Base-by-base conservation (phyloP, 192 early-diverging fungal species). In the Coemansia sp. region DNA sequence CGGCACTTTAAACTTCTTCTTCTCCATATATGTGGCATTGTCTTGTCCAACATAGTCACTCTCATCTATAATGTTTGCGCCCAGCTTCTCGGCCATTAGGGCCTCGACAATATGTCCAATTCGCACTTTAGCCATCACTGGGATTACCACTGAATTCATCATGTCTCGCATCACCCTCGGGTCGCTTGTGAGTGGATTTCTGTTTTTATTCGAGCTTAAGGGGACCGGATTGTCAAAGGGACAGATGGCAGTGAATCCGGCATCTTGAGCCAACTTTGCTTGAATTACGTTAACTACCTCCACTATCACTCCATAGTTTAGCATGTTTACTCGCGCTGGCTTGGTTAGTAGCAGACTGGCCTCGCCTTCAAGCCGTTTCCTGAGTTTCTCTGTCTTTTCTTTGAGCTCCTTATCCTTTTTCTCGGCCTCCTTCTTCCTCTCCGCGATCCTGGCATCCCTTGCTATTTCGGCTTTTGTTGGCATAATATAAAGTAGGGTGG, bases 31-130 rank as follows among this genome's bases (percentile, higher is more conserved):
- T 43, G 89, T 89, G 37, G 93, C 95, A 44, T 63, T 50, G 23
- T 64, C 39, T 50, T 61, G 43, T 11, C 59, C 16, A 38, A 95
- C 77, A 9, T 94, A 93, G 74, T 96, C 94, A 44, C 89, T 91
- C 74, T 96, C 95, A 68, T 96, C 95, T 88, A 96, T 95, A 81
- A 92, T 94, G 77, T 96, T 93, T 46, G 95, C 86, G 66, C 89
- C 90, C 42, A 96, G 77, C 46, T 87, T 75, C 80, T 95, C 86
- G 66, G 96, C 81, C 77, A 96, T 95, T 80, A 87, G 70, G n/a
- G 73, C 60, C 35, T 63, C 59, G 14, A 66, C 57, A 11, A 16
- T 4, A 14, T 66, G 65, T 6, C 65, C 65, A 28, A 66, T 52
- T 14, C 65, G 49, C 6, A 66, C 65, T 23, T 38, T 49, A 0